Evolutionary conservation across 208 protist species (phyloP).

Genomic region (Crithidia sp.): DNA sequence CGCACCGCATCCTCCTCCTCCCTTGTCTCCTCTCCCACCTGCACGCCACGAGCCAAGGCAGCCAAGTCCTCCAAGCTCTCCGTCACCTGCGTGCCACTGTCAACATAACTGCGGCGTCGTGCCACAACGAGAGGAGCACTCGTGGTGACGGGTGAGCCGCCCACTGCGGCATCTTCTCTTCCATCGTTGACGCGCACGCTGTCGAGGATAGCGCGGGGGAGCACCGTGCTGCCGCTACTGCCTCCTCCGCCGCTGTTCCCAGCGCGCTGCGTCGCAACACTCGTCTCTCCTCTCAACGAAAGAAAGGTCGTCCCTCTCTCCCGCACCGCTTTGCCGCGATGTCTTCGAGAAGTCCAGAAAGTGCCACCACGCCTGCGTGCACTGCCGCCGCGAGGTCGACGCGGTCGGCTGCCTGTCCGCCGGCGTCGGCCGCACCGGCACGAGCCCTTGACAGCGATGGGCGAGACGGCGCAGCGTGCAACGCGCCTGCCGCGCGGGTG

Average conservation of each 20-base stretch:
- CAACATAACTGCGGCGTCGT: neutral
- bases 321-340: neutral
- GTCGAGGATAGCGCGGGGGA: neutral
- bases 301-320: neutral
- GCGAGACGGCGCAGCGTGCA: neutral
- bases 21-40: neutral
- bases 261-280: neutral
- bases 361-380: constrained; percentile 2
- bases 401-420: neutral
- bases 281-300: neutral
- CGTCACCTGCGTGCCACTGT: constrained; percentile 16
- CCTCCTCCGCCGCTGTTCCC: neutral
- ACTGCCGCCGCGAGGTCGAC: neutral
- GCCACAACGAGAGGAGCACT: too few relatives aligned
- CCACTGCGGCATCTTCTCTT: neutral
- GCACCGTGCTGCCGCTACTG: neutral
- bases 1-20: neutral
- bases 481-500: neutral
- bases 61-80: neutral
- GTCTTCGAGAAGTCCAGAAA: constrained; percentile 2
- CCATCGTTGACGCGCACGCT: neutral
- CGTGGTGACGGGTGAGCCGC: neutral
- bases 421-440: neutral
- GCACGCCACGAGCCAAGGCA: neutral
- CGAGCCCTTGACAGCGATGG: neutral